Conservation (phyloP, 208 protist genomes). For the Crithidia expoeki region DNA sequence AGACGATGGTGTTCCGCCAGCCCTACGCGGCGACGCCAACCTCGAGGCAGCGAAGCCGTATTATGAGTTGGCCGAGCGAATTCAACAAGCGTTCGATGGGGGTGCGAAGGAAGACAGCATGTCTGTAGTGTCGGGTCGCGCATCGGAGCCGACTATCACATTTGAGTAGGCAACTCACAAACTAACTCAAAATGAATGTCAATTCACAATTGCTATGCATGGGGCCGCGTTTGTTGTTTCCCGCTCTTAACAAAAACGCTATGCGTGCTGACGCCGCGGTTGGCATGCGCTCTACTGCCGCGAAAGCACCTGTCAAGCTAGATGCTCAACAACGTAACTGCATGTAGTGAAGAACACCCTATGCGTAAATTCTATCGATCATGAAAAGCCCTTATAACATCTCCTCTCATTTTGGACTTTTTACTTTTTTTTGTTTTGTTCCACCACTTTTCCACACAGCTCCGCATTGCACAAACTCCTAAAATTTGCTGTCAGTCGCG, state of each 20-base stretch:
- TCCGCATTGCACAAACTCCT: no score
- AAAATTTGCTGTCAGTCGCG: no score
- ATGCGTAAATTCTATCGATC: no score
- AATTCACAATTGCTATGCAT: neutral
- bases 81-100: constrained; percentile 37
- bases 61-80: constrained; percentile 73
- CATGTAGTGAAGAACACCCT: no score
- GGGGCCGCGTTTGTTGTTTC: no score
- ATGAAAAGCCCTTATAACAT: neutral
- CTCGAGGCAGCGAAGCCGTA: constrained; percentile 80
- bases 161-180: constrained; percentile 38
- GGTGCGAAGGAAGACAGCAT: neutral
- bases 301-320: no score
- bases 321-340: no score
- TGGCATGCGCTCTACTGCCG: no score
- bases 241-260: no score
- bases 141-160: constrained; percentile 43
- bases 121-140: neutral
- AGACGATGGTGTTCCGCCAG: constrained; percentile 92
- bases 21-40: constrained; percentile 76
- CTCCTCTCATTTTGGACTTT: neutral
- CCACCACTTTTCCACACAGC: no score
- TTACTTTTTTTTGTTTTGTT: constrained; percentile 8
- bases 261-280: no score
- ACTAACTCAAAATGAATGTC: neutral